A percentile compares a stretch with the other conserved stretches of the same genome.
Evolutionary conservation across 352 stramenopile species (phyloP).

Genomic region (Phytophthora lateralis): DNA sequence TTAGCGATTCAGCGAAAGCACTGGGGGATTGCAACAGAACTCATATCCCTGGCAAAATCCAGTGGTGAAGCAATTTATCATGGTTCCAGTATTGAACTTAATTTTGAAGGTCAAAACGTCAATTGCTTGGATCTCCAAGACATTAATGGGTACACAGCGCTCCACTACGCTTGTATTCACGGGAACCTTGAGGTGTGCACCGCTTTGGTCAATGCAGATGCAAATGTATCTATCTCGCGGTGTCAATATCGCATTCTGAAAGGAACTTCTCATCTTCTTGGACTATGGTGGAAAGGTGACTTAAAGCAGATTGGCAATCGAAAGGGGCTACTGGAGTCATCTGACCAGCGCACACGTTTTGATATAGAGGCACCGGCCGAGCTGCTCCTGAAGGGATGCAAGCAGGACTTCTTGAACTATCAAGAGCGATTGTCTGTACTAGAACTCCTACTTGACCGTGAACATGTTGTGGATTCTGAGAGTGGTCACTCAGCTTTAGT

Average conservation of each 20-base stretch:
- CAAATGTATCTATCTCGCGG: constrained; percentile 34
- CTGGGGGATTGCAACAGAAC: constrained; percentile 29
- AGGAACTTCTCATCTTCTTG: constrained; percentile 28
- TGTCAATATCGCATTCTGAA: constrained; percentile 32
- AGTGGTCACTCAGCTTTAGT: not conserved
- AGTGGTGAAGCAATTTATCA: constrained; percentile 9
- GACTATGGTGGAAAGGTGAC: constrained; percentile 41
- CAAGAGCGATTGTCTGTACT: constrained; percentile 25
- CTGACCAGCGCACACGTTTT: constrained; percentile 8
- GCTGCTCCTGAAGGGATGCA: constrained; percentile 28
- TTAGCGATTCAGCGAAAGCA: constrained; percentile 48
- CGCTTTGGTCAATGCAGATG: constrained; percentile 40
- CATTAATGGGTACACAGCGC: constrained; percentile 52
- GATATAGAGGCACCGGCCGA: constrained; percentile 27
- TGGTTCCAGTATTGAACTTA: not conserved
- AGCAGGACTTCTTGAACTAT: constrained; percentile 19
- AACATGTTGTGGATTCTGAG: not conserved
- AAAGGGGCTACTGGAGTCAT: constrained; percentile 3
- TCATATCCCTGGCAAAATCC: constrained; percentile 38
- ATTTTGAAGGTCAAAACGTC: not conserved
- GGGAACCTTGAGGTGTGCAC: constrained; percentile 34
- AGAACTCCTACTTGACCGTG: constrained; percentile 20
- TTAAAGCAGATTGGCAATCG: constrained; percentile 9
- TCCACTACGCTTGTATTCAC: constrained; percentile 61
- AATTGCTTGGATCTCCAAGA: constrained; percentile 48